Conservation (phyloP, 2,329 filamentous ascomycete genomes). For the Sclerotiophoma versabilis region DNA sequence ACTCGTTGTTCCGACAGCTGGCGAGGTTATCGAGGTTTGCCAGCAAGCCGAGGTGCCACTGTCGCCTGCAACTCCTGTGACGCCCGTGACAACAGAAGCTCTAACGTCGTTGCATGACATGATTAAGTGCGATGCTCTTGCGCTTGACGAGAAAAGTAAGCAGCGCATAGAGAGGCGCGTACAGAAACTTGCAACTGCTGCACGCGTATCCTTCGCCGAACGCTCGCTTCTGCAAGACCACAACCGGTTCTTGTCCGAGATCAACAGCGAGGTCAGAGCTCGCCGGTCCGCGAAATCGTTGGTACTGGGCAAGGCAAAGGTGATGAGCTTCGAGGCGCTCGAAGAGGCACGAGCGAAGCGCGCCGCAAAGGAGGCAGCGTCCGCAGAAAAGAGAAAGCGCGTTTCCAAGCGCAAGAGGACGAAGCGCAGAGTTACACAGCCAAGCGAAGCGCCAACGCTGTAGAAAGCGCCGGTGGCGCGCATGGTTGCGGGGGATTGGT, state of each 20-base stretch:
- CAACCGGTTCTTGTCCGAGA: background rate
- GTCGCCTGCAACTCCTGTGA: constrained; percentile 36
- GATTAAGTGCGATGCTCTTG: constrained; percentile 12
- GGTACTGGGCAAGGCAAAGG: constrained; percentile 31
- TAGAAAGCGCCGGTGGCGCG: too few relatives aligned
- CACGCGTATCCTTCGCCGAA: background rate
- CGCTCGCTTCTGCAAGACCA: background rate
- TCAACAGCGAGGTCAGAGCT: constrained; percentile 28
- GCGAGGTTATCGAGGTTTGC: background rate
- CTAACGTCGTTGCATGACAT: constrained; percentile 24
- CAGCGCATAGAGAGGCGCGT: background rate
- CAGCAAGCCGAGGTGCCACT: constrained; percentile 20
- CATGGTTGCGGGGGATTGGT: too few relatives aligned
- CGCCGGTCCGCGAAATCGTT: constrained; percentile 29
- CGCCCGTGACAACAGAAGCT: constrained; percentile 23
- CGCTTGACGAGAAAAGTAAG: background rate
- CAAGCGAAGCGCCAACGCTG: too few relatives aligned
- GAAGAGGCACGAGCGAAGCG: constrained; percentile 24
- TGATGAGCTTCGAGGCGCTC: constrained; percentile 36
- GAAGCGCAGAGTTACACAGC: too few relatives aligned
- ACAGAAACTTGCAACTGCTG: background rate
- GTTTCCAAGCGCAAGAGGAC: constrained; percentile 15
- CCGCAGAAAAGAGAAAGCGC: constrained; percentile 1
- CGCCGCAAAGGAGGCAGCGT: constrained; percentile 25
- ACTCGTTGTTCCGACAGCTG: constrained; percentile 12